Evolutionary conservation across 2,329 filamentous ascomycete species (phyloP).

Genomic region (Arthrinium phaeospermum): DNA sequence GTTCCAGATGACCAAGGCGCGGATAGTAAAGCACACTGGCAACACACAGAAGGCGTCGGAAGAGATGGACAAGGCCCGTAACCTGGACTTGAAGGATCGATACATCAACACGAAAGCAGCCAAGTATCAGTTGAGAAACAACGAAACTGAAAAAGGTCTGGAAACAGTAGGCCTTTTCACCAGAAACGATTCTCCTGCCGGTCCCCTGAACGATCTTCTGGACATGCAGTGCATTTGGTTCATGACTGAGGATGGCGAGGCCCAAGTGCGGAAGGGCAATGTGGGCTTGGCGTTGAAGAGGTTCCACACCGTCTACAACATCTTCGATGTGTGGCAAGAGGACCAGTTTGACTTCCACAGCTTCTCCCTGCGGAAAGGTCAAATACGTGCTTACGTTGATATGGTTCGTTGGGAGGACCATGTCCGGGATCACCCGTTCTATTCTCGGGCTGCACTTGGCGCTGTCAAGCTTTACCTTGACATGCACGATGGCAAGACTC

Average conservation of each 20-base stretch:
- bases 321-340: conserved; percentile 97
- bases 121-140: conserved; percentile 93
- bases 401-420: conserved; percentile 97
- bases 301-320: conserved; percentile 85
- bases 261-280: conserved; percentile 82
- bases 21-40: conserved; percentile 91
- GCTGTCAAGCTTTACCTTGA: conserved; percentile 82
- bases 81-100: conserved; percentile 86
- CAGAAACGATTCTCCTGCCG: conserved; percentile 84
- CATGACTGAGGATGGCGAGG: conserved; percentile 91
- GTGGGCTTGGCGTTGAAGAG: conserved; percentile 88
- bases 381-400: conserved; percentile 92
- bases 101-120: conserved; percentile 99
- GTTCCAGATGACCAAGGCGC: conserved; percentile 92
- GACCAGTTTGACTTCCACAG: conserved; percentile 99
- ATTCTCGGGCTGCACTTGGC: conserved; percentile 79
- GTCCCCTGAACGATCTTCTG: conserved; percentile 86
- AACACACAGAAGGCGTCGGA: conserved; percentile 80
- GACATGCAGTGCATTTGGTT: conserved; percentile 99
- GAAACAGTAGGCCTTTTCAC: conserved; percentile 95
- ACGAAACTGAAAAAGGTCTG: conserved; percentile 85
- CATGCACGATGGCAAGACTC: conserved; percentile 76
- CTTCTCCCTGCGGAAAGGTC: conserved; percentile 95
- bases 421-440: conserved; percentile 91
- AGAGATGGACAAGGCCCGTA: conserved; percentile 85